Percentiles rank a stretch among this genome's conserved stretches.
These are phyloP conservation scores for Durotheca rogersii DNA, from an alignment of 495 filamentous ascomycete species.

Conservation along the genomic window DNA sequence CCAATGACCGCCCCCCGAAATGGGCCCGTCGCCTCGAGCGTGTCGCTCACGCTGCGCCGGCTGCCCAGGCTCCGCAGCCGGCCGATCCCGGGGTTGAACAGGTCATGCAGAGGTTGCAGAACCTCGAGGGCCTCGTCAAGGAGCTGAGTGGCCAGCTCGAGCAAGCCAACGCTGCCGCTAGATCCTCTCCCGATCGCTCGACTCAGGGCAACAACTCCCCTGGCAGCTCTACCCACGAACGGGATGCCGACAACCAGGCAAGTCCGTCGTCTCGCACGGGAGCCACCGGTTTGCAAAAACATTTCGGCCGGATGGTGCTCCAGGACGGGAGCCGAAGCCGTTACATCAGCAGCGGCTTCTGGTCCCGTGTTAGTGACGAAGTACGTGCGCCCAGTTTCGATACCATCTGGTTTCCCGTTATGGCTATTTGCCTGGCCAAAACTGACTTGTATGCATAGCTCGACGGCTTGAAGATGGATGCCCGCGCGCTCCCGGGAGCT, in stretches of 20 bases:
- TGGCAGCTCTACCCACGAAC: conserved; percentile 23
- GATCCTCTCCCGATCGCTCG: conserved; percentile 7
- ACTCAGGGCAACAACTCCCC: conserved; percentile 20
- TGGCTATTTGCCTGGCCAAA: conserved; percentile 25
- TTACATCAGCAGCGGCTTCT: conserved; percentile 56
- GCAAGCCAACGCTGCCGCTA: conserved; percentile 36
- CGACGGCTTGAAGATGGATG: conserved; percentile 46
- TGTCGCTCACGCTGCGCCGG: conserved; percentile 29
- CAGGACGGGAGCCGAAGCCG: conserved; percentile 44
- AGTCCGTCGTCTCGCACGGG: conserved; percentile 5
- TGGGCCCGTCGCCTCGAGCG: conserved; percentile 53
- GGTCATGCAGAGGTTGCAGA: conserved; percentile 54
- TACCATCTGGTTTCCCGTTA: conserved; percentile 2
- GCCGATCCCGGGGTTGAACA: conserved; percentile 30
- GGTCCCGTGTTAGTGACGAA: conserved; percentile 56
- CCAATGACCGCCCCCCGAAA: conserved; percentile 47
- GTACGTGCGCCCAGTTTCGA: conserved; percentile 32
- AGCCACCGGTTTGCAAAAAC: conserved; percentile 28
- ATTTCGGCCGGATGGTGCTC: conserved; percentile 48
- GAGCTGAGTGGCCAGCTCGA: conserved; percentile 55
- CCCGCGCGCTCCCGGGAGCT: conserved; percentile 29
- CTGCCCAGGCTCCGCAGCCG: conserved; percentile 14
- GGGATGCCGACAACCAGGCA: conserved; percentile 7
- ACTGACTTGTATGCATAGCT: conserved; percentile 39
- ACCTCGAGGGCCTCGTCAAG: conserved; percentile 56